These are phyloP conservation scores for Ettlia oleoabundans DNA, from an alignment of 139 green algal species.

Conservation along the genomic window DNA sequence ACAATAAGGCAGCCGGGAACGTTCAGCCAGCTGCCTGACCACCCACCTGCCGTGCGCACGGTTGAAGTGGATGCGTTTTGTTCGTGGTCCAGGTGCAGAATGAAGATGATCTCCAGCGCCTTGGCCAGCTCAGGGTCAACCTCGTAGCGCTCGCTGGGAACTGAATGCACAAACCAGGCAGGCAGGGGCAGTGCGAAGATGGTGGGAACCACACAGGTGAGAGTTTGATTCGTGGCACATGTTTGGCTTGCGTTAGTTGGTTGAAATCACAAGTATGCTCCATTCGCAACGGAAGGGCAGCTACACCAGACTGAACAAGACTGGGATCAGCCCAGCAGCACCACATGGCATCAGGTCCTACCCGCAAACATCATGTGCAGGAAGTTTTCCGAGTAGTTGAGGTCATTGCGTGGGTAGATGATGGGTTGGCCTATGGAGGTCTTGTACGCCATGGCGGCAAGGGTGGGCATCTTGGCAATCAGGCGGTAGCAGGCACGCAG, in stretches of 20 bases:
- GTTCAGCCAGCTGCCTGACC: too few species aligned
- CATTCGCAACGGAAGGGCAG: too few species aligned
- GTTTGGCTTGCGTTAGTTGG: too few species aligned
- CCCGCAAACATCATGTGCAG: slow-evolving; percentile 68
- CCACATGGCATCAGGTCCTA: not conserved
- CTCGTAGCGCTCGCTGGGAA: slow-evolving; percentile 58
- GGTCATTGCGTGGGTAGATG: slow-evolving; percentile 72
- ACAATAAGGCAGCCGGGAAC: too few species aligned
- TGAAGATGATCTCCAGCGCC: slow-evolving; percentile 72
- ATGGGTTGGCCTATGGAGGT: slow-evolving; percentile 64
- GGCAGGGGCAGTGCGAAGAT: not conserved
- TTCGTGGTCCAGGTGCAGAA: slow-evolving; percentile 79
- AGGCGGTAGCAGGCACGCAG: slow-evolving; percentile 56
- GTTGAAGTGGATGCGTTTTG: slow-evolving; percentile 76
- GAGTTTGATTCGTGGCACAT: too few species aligned
- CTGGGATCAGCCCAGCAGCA: too few species aligned
- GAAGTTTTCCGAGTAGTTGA: slow-evolving; percentile 72
- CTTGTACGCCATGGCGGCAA: slow-evolving; percentile 77
- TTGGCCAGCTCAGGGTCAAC: slow-evolving; percentile 59
- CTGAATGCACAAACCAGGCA: slow-evolving; percentile 1
- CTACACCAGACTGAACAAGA: too few species aligned
- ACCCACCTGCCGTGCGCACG: slow-evolving; percentile 64
- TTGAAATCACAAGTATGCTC: too few species aligned
- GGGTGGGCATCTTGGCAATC: slow-evolving; percentile 77
- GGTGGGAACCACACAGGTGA: too few species aligned